These are phyloP conservation scores for Lagenaria siceraria DNA, from an alignment of 306 rosid species.

Conservation along the genomic window DNA sequence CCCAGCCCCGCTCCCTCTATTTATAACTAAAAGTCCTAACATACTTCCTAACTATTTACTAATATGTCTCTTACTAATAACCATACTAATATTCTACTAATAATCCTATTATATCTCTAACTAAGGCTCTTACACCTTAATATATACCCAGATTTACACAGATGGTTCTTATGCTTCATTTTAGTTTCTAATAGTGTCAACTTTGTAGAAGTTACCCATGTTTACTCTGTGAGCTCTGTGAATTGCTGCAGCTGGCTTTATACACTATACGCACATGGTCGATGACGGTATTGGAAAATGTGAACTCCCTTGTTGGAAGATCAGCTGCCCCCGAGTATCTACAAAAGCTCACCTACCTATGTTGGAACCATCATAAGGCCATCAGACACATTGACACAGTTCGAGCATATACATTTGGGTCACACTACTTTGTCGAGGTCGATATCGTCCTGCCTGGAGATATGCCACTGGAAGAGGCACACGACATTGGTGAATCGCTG, in stretches of 20 bases:
- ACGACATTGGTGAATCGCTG: conserved; percentile 80
- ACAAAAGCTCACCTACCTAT: conserved; percentile 86
- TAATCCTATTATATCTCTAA: no score
- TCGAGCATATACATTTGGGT: conserved; percentile 87
- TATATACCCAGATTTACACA: neutral
- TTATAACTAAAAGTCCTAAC: no score
- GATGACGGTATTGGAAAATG: conserved; percentile 84
- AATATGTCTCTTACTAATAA: no score
- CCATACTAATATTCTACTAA: no score
- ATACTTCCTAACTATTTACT: no score
- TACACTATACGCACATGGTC: conserved; percentile 97
- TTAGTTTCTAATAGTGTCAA: neutral
- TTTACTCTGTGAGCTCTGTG: neutral
- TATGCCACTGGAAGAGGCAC: conserved; percentile 89
- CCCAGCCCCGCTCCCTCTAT: no score
- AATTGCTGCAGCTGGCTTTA: conserved; percentile 60
- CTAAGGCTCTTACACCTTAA: no score
- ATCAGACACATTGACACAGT: conserved; percentile 82
- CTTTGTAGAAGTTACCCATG: neutral
- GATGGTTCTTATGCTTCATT: neutral
- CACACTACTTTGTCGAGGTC: conserved; percentile 94
- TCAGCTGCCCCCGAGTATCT: conserved; percentile 89
- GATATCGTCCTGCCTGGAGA: conserved; percentile 76
- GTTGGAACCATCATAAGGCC: conserved; percentile 94
- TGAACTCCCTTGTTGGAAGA: conserved; percentile 78